Percentiles rank a stretch among this genome's conserved stretches.
Evolutionary conservation across 352 stramenopile species (phyloP).

Genomic region (Phytophthora tentaculata): DNA sequence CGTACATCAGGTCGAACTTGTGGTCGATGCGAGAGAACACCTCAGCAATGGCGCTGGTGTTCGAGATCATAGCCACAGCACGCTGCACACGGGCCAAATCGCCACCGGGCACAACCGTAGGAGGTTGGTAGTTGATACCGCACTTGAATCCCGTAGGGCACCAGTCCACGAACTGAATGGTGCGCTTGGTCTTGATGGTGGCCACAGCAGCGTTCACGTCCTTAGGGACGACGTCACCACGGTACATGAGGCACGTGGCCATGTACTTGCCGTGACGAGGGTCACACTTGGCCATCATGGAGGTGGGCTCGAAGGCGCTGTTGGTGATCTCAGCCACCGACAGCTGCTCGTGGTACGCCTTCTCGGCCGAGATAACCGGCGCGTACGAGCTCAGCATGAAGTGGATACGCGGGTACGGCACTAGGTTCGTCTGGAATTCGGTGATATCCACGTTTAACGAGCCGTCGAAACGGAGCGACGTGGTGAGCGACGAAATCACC

Average conservation of each 20-base stretch:
- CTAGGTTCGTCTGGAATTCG: constrained; percentile 98
- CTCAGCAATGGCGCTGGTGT: constrained; percentile 95
- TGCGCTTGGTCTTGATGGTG: constrained; percentile 99
- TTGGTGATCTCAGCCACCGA: constrained; percentile 97
- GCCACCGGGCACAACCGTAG: constrained; percentile 95
- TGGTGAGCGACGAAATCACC: constrained; percentile 96
- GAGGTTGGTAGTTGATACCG: constrained; percentile 66
- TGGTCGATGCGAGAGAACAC: constrained; percentile 42
- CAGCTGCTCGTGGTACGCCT: constrained; percentile 52
- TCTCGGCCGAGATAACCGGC: constrained; percentile 96
- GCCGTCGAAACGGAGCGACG: constrained; percentile 96
- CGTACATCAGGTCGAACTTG: constrained; percentile 43
- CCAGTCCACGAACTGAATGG: constrained; percentile 99
- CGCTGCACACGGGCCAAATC: constrained; percentile 98
- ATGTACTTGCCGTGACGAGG: constrained; percentile 99
- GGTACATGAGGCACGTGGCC: constrained; percentile 53
- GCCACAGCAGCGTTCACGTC: constrained; percentile 97
- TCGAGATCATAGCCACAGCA: constrained; percentile 94
- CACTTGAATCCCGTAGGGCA: constrained; percentile 99
- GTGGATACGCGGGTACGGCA: constrained; percentile 97
- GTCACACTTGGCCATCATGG: constrained; percentile 99
- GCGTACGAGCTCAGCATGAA: constrained; percentile 98
- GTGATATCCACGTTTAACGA: constrained; percentile 98
- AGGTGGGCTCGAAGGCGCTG: constrained; percentile 93
- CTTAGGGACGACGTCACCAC: constrained; percentile 52